phyloP scores from a whole-genome alignment of 108 stramenopile species.

The Nitzschia inconspicua region DNA sequence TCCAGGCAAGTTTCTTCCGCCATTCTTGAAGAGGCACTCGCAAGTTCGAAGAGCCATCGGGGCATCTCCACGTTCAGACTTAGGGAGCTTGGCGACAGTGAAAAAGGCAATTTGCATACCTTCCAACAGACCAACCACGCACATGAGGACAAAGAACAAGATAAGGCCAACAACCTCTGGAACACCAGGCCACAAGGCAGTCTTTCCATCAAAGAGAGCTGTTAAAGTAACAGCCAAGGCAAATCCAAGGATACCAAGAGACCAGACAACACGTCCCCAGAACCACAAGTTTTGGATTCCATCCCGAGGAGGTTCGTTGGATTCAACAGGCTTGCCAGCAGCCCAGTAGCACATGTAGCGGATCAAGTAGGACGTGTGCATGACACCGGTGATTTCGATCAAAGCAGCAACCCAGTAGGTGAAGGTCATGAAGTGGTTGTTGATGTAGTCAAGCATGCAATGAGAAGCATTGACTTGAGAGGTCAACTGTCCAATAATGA shows the following conservation, averaged over 20 bases:
- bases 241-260: slow-evolving; percentile 59
- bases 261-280: slow-evolving; percentile 67
- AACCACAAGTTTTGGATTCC: slow-evolving; percentile 45
- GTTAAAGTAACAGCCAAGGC: slow-evolving; percentile 62
- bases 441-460: slow-evolving; percentile 85
- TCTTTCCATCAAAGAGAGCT: slow-evolving; percentile 62
- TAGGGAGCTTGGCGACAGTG: slow-evolving; percentile 63
- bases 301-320: slow-evolving; percentile 57
- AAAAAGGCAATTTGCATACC: slow-evolving; percentile 91
- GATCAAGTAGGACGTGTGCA: slow-evolving; percentile 68
- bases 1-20: slow-evolving; percentile 65
- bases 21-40: slow-evolving; percentile 58
- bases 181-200: slow-evolving; percentile 48
- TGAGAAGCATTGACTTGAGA: slow-evolving; percentile 78
- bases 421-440: slow-evolving; percentile 76
- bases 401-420: slow-evolving; percentile 50
- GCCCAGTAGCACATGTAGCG: slow-evolving; percentile 37
- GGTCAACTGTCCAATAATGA: slow-evolving; percentile 73
- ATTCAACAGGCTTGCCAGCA: slow-evolving; percentile 61
- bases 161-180: slow-evolving; percentile 47
- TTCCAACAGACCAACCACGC: slow-evolving; percentile 76
- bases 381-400: slow-evolving; percentile 59
- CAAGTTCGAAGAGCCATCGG: slow-evolving; percentile 56
- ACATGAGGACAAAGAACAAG: slow-evolving; percentile 70
- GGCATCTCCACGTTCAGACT: slow-evolving; percentile 36